These are phyloP conservation scores for Castanea mollissima DNA, from an alignment of 306 rosid genomes.

Conservation along the genomic window DNA sequence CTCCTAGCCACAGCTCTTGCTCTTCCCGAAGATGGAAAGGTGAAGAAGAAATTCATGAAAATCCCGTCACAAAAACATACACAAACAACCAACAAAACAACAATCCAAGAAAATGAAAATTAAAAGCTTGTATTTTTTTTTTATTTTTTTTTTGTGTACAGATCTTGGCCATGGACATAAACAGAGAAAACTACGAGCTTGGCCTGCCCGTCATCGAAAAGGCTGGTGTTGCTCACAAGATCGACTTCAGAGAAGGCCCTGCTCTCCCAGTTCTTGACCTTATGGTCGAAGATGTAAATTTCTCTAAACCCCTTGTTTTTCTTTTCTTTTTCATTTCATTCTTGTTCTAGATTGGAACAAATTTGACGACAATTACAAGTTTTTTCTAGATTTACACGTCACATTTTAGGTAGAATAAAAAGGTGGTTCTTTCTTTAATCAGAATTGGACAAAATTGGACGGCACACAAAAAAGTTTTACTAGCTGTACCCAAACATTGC, in stretches of 20 bases:
- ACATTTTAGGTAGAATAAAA: no score
- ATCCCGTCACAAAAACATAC: neutral
- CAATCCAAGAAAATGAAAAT: no score
- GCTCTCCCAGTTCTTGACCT: constrained; percentile 88
- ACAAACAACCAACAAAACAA: neutral
- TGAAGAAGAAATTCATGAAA: constrained; percentile 1
- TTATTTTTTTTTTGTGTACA: constrained; percentile 26
- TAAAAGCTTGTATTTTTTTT: neutral
- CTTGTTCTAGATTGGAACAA: no score
- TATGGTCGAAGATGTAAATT: constrained; percentile 61
- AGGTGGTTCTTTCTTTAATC: no score
- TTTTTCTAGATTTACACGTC: no score
- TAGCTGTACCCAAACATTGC: no score
- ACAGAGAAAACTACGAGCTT: constrained; percentile 80
- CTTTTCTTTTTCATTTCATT: neutral
- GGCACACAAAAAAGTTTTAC: no score
- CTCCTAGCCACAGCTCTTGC: constrained; percentile 95
- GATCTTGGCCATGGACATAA: constrained; percentile 94
- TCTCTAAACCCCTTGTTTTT: neutral
- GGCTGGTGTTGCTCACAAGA: constrained; percentile 88
- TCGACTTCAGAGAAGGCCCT: constrained; percentile 91
- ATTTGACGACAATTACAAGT: no score
- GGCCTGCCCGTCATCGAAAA: constrained; percentile 74
- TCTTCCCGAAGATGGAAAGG: constrained; percentile 93
- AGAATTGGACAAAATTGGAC: no score